These are phyloP conservation scores for Boletus edulis DNA, from an alignment of 768 basidiomycete species.

Conservation along the genomic window DNA sequence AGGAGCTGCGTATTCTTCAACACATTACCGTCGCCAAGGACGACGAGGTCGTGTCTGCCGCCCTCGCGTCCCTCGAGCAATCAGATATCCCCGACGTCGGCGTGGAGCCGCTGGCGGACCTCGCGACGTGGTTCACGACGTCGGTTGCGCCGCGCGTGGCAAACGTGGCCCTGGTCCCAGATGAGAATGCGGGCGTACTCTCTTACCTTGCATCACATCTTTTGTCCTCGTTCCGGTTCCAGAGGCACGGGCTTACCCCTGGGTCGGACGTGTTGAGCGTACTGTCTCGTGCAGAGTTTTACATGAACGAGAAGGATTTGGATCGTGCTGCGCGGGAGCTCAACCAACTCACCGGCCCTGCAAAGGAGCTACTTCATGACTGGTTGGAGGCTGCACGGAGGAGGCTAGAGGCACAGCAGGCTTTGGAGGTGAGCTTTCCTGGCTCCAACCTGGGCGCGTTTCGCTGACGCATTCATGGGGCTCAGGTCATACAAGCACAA, in stretches of 20 bases:
- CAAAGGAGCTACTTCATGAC: slow-evolving; percentile 70
- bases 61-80: slow-evolving; percentile 65
- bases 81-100: slow-evolving; percentile 76
- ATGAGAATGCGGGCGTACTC: slow-evolving; percentile 83
- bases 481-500: slow-evolving; percentile 77
- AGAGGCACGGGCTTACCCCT: slow-evolving; percentile 63
- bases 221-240: slow-evolving; percentile 75
- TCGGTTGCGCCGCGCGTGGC: slow-evolving; percentile 82
- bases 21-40: slow-evolving; percentile 70
- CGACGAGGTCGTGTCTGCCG: slow-evolving; percentile 62
- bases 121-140: slow-evolving; percentile 87
- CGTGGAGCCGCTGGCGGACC: slow-evolving; percentile 86
- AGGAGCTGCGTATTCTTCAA: slow-evolving; percentile 81
- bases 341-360: slow-evolving; percentile 84
- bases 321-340: slow-evolving; percentile 81
- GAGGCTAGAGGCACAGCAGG: slow-evolving; percentile 89
- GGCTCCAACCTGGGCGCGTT: neutral
- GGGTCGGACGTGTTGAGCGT: slow-evolving; percentile 87
- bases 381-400: slow-evolving; percentile 90
- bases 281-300: slow-evolving; percentile 83
- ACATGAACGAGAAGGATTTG: slow-evolving; percentile 89
- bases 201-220: slow-evolving; percentile 82
- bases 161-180: slow-evolving; percentile 90
- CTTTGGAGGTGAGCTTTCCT: slow-evolving; percentile 62
- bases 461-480: slow-evolving; percentile 9